Evolutionary conservation across 208 protist genomes (phyloP).

Genomic region (Leishmania mexicana): DNA sequence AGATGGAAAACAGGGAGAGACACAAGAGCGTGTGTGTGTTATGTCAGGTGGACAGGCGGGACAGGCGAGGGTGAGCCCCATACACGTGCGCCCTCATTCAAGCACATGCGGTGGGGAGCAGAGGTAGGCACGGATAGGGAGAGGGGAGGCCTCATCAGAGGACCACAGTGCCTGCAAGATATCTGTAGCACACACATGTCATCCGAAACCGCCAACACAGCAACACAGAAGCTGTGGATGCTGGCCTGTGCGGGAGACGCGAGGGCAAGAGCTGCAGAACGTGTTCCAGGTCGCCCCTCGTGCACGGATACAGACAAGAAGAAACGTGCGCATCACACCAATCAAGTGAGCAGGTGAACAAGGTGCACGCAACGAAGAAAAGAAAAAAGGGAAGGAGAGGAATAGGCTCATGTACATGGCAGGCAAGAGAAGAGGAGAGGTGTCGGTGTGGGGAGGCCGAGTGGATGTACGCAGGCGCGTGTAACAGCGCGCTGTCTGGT

Average conservation of each 20-base stretch:
- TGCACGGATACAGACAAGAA: not conserved
- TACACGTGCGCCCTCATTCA: not conserved
- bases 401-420: not conserved
- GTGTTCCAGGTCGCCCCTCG: not conserved
- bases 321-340: not conserved
- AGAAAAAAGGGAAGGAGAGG: not conserved
- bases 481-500: not conserved
- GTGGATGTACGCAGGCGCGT: not conserved
- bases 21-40: not conserved
- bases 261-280: not conserved
- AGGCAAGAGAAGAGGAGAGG: constrained; percentile 5
- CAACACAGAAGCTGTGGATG: not conserved
- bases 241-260: not conserved
- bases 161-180: not conserved
- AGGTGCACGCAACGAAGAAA: not conserved
- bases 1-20: not conserved
- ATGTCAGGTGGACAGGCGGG: not conserved
- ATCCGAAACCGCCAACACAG: not conserved
- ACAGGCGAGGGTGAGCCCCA: too few relatives aligned
- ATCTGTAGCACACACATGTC: not conserved
- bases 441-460: not conserved
- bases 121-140: not conserved
- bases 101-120: not conserved
- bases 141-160: not conserved
- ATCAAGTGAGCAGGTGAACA: not conserved